Conservation (phyloP, 2,329 filamentous ascomycete species). For the Alternaria ventricosa region DNA sequence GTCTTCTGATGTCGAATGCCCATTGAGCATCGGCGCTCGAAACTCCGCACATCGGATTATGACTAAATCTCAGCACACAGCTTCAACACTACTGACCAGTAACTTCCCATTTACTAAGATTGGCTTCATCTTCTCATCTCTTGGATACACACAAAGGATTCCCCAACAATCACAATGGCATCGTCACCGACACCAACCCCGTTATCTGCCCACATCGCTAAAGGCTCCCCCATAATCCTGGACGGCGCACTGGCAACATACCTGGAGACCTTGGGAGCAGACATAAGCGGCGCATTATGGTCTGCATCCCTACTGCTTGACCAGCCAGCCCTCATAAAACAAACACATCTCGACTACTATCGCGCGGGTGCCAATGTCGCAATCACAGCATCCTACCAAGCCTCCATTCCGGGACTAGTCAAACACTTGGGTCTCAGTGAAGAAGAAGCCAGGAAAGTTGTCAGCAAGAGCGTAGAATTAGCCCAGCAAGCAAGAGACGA, state of each 20-base stretch:
- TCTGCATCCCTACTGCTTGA: slow-evolving; percentile 52
- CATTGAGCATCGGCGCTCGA: slow-evolving; percentile 7
- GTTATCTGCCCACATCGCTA: slow-evolving; percentile 18
- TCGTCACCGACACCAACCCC: background rate
- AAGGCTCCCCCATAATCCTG: slow-evolving; percentile 46
- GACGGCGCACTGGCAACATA: slow-evolving; percentile 58
- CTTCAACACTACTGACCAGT: background rate
- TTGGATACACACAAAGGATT: background rate
- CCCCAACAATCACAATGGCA: background rate
- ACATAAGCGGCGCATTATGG: slow-evolving; percentile 55
- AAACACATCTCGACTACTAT: slow-evolving; percentile 55
- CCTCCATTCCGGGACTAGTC: slow-evolving; percentile 50
- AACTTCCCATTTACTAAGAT: background rate
- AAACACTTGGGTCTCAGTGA: slow-evolving; percentile 47
- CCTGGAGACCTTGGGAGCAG: slow-evolving; percentile 52
- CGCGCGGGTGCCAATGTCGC: slow-evolving; percentile 54
- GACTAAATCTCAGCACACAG: background rate
- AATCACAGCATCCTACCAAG: slow-evolving; percentile 58
- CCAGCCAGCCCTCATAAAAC: slow-evolving; percentile 50
- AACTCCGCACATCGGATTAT: slow-evolving; percentile 12
- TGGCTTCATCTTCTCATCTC: background rate
- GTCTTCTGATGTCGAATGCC: background rate
- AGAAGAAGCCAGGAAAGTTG: slow-evolving; percentile 43
- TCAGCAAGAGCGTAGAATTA: slow-evolving; percentile 51
- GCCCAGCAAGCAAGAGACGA: slow-evolving; percentile 49